Evolutionary conservation across 106 monocot species (phyloP).

Genomic region (Agapanthus africanus): DNA sequence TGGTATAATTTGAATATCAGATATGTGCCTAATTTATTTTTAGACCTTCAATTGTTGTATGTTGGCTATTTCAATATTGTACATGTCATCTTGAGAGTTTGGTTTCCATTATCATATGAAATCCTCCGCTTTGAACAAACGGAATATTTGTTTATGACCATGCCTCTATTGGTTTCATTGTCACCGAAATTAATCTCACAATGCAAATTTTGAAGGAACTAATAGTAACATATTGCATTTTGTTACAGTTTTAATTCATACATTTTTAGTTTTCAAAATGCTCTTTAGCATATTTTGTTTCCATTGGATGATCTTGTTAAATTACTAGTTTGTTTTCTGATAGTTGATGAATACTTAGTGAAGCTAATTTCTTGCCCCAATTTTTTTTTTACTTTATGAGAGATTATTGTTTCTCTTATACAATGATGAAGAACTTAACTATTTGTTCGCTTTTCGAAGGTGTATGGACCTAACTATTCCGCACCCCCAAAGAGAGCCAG

Average conservation of each 20-base stretch:
- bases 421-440: background rate
- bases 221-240: background rate
- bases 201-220: background rate
- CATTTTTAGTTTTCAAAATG: background rate
- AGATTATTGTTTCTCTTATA: background rate
- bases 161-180: background rate
- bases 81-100: background rate
- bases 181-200: background rate
- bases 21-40: background rate
- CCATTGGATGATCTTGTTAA: background rate
- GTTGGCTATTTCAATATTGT: background rate
- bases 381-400: constrained; percentile 1
- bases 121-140: background rate
- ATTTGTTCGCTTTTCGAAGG: constrained; percentile 26
- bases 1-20: background rate
- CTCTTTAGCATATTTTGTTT: background rate
- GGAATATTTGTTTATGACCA: background rate
- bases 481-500: constrained; percentile 32
- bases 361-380: background rate
- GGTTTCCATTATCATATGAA: background rate
- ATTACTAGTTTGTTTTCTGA: background rate
- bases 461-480: constrained; percentile 75
- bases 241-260: background rate
- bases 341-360: background rate
- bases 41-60: background rate